Evolutionary conservation across 768 basidiomycete species (phyloP).

Genomic region (Suillus cothurnatus): DNA sequence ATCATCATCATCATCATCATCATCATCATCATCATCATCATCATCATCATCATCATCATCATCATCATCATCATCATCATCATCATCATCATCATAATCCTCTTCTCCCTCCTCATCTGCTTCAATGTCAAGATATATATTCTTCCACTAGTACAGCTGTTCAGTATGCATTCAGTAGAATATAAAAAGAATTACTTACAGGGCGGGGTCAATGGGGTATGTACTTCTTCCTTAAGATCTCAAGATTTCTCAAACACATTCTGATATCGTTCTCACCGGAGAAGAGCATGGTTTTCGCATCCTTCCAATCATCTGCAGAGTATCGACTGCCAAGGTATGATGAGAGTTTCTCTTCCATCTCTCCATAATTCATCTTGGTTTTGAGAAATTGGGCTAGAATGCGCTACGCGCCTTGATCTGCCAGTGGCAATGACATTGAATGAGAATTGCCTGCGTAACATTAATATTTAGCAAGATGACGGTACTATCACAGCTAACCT

Average conservation of each 20-base stretch:
- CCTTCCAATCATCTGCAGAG: neutral
- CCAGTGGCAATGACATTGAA: neutral
- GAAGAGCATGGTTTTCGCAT: neutral
- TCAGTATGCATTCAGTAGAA: neutral
- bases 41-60: too few species aligned
- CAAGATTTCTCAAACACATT: neutral
- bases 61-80: too few species aligned
- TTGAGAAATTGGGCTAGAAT: neutral
- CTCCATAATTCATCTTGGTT: neutral
- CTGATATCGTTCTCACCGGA: neutral
- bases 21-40: too few species aligned
- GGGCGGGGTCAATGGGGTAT: neutral
- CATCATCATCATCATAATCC: too few species aligned
- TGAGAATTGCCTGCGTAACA: neutral
- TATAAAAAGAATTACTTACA: neutral
- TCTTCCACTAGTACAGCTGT: neutral
- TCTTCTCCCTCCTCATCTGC: neutral
- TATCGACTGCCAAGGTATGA: neutral
- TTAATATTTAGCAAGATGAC: too few species aligned
- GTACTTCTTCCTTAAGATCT: neutral
- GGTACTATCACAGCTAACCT: neutral
- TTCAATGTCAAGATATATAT: neutral
- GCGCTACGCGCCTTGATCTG: neutral
- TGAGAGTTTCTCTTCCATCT: neutral
- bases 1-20: too few species aligned